phyloP scores from a whole-genome alignment of 345 rosid species.

The Crucihimalaya himalaica region DNA sequence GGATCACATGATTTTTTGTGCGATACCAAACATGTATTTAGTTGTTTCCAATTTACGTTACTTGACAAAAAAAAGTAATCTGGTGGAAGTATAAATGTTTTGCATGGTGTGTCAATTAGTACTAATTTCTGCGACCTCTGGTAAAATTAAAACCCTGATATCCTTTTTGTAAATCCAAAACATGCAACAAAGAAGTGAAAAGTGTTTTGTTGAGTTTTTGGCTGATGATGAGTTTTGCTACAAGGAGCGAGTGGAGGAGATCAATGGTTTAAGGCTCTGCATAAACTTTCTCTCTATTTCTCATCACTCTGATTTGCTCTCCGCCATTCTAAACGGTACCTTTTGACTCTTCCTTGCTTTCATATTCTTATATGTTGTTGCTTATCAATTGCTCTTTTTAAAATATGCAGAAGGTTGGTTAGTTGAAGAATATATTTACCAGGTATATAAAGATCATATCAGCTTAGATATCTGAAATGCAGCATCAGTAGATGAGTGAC shows the following conservation, averaged over 20 bases:
- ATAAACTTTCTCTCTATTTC: constrained; percentile 61
- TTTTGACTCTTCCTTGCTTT: neutral
- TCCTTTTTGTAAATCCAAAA: too few species aligned
- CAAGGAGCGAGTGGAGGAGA: constrained; percentile 37
- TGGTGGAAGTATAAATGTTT: too few species aligned
- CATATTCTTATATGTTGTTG: neutral
- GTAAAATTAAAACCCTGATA: too few species aligned
- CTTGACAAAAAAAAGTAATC: too few species aligned
- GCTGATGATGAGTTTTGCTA: neutral
- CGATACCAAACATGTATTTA: too few species aligned
- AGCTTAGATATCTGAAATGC: too few species aligned
- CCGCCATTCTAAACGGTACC: constrained; percentile 60
- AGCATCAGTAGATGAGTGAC: too few species aligned
- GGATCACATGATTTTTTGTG: too few species aligned
- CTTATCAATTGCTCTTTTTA: neutral
- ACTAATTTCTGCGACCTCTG: too few species aligned
- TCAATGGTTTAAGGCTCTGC: constrained; percentile 73
- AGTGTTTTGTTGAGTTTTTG: neutral
- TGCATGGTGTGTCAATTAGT: too few species aligned
- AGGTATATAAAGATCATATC: too few species aligned
- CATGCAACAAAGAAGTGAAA: neutral
- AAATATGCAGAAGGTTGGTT: constrained; percentile 79
- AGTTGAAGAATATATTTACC: constrained; percentile 64
- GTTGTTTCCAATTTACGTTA: too few species aligned
- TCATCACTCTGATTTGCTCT: constrained; percentile 57